Percentiles rank a stretch among this genome's conserved stretches.
Conservation (phyloP, 768 basidiomycete species). For the Epithele typhae region DNA sequence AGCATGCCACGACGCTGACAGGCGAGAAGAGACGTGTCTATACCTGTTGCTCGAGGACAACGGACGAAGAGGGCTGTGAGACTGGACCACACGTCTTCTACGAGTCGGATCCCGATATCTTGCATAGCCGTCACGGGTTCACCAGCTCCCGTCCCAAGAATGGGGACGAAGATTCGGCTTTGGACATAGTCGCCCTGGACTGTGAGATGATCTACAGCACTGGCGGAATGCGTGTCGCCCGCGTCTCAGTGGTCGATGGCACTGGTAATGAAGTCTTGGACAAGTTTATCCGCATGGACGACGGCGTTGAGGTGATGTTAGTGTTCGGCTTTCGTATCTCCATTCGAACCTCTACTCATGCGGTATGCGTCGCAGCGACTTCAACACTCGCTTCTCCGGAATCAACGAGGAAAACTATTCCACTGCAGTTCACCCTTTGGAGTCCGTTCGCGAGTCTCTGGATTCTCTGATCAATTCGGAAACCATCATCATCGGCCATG, state of each 20-base stretch:
- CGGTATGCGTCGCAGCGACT: slow-evolving; percentile 53
- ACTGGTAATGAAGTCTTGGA: slow-evolving; percentile 75
- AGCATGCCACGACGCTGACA: too few species aligned
- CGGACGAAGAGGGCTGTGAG: slow-evolving; percentile 64
- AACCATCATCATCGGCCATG: slow-evolving; percentile 88
- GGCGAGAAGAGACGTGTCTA: slow-evolving; percentile 68
- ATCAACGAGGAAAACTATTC: slow-evolving; percentile 56
- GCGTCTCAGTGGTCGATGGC: slow-evolving; percentile 86
- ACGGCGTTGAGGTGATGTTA: slow-evolving; percentile 73
- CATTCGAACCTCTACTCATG: background rate
- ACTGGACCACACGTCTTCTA: slow-evolving; percentile 89
- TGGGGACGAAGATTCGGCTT: slow-evolving; percentile 30
- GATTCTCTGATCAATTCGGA: slow-evolving; percentile 68
- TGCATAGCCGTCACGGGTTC: slow-evolving; percentile 78
- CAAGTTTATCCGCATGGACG: slow-evolving; percentile 75
- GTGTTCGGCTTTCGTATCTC: background rate
- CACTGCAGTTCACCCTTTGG: slow-evolving; percentile 61
- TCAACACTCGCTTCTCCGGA: slow-evolving; percentile 89
- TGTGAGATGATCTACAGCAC: slow-evolving; percentile 98
- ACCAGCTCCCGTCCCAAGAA: slow-evolving; percentile 37
- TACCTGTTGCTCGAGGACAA: slow-evolving; percentile 73
- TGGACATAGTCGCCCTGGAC: slow-evolving; percentile 86
- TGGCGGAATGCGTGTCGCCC: slow-evolving; percentile 84
- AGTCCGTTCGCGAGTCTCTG: slow-evolving; percentile 61
- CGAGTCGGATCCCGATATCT: slow-evolving; percentile 57